These are phyloP conservation scores for Linaria vulgaris DNA, from an alignment of 257 asterid species.

Conservation along the genomic window DNA sequence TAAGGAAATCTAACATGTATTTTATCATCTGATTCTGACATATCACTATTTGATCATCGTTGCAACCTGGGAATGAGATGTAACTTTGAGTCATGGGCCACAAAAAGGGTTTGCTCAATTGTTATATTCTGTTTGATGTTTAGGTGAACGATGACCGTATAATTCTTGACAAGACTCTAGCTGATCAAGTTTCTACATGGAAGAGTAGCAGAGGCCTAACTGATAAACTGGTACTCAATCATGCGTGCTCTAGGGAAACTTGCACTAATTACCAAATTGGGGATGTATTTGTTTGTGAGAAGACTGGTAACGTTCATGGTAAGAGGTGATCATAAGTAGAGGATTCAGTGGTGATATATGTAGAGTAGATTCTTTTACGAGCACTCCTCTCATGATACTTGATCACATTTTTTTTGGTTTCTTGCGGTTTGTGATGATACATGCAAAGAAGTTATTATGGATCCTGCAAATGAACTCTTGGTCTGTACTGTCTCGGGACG, in stretches of 20 bases:
- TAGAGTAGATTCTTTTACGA: neutral
- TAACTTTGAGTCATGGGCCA: slow-evolving; percentile 3
- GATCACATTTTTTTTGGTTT: neutral
- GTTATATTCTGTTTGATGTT: neutral
- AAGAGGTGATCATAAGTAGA: slow-evolving; percentile 11
- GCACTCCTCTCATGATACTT: neutral
- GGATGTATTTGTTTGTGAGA: slow-evolving; percentile 93
- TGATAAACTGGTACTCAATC: slow-evolving; percentile 65
- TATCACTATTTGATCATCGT: neutral
- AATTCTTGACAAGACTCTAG: slow-evolving; percentile 89
- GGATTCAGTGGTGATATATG: neutral
- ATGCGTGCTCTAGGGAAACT: slow-evolving; percentile 83
- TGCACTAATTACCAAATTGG: slow-evolving; percentile 85
- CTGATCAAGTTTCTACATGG: slow-evolving; percentile 95
- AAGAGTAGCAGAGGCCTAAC: slow-evolving; percentile 84
- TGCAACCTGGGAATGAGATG: neutral
- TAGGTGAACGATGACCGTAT: slow-evolving; percentile 84
- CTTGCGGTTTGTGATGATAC: slow-evolving; percentile 88
- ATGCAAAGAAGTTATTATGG: slow-evolving; percentile 77
- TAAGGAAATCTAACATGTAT: no score
- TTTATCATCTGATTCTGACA: no score
- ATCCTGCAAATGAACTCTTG: slow-evolving; percentile 63
- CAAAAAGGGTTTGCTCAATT: slow-evolving; percentile 4
- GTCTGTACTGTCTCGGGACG: slow-evolving; percentile 97
- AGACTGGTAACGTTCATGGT: slow-evolving; percentile 97